Evolutionary conservation across 768 basidiomycete genomes (phyloP), one percentile per base, ranked within the genome.

Genomic region (Pholiota conissans): DNA sequence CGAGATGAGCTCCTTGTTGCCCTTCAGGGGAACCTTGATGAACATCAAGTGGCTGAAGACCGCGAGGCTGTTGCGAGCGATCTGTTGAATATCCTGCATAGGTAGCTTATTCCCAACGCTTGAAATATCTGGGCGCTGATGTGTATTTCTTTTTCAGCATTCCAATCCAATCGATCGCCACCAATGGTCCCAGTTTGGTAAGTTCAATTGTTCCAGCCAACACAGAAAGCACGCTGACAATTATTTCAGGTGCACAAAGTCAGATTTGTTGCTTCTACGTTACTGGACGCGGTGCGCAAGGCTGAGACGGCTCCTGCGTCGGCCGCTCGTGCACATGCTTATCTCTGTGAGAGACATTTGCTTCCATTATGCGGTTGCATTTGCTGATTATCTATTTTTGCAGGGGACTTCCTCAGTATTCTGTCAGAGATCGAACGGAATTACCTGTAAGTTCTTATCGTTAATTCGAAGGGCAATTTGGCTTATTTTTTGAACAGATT

Each of bases 331-430:
- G 94, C 93, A 3, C 90, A 95, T 65, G 88, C 86, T 30, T 94
- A 92, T 72, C 81, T 95, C 55, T 93, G 91, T 91, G 67, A 71
- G 89, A 74, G 27, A 54, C 42, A 49, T 32, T 64, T 54, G 54
- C 50, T 32, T 55, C 8, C 27, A 18, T 48, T 40, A 30, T 18
- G 20, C 39, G 60, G 46, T 26, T 24, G 50, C 42, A 18, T 13
- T n/a, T n/a, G 64, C 47, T 63, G 46, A 60, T 57, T 42, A 50
- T 52, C 26, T 37, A 22, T 46, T 65, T 10, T 64, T 10, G 35
- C 48, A 93, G 92, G 91, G 91, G 93, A 95, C 75, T 96, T 96
- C 74, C 74, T 95, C 26, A 91, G 89, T 51, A 94, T 96, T 62
- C 72, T 96, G 42, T 91, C 89, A 34, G 94, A 95, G 75, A 94